Percentiles rank a stretch among this genome's conserved stretches.
Evolutionary conservation across 805 yeast species (phyloP).

Genomic region (Priceomyces fermenticarens): DNA sequence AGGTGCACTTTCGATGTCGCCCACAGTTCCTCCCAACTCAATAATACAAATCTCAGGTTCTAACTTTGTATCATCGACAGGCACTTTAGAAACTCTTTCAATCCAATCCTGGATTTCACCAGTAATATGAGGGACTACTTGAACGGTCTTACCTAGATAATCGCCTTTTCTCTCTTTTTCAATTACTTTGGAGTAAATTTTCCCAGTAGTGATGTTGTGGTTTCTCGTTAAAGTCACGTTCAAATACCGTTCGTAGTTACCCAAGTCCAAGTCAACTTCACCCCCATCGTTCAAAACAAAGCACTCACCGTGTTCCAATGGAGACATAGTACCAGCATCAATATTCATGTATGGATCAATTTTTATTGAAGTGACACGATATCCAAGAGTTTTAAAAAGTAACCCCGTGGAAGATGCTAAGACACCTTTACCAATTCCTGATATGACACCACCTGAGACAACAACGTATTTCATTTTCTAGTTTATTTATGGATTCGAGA

Average conservation of each 20-base stretch:
- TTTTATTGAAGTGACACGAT: constrained; percentile 94
- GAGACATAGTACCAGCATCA: constrained; percentile 99
- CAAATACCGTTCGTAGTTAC: constrained; percentile 95
- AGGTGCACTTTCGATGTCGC: constrained; percentile 98
- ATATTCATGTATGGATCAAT: constrained; percentile 99
- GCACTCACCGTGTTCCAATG: constrained; percentile 98
- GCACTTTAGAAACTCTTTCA: constrained; percentile 84
- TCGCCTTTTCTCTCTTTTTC: constrained; percentile 95
- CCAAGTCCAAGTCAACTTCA: constrained; percentile 96
- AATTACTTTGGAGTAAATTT: constrained; percentile 90
- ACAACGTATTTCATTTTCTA: constrained; percentile 91
- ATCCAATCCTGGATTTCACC: constrained; percentile 99
- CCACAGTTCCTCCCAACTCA: constrained; percentile 98
- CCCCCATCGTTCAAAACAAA: constrained; percentile 98
- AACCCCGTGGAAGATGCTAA: constrained; percentile 96
- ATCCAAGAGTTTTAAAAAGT: constrained; percentile 87
- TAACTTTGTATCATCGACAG: constrained; percentile 85
- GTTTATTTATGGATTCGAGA: background rate
- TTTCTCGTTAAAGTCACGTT: constrained; percentile 89
- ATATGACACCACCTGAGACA: constrained; percentile 98
- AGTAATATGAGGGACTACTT: constrained; percentile 97
- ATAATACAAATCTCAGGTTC: constrained; percentile 96
- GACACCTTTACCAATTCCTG: constrained; percentile 99
- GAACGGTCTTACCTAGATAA: constrained; percentile 98
- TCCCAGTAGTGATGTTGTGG: constrained; percentile 98